Evolutionary conservation across 2,329 filamentous ascomycete genomes (phyloP).

Genomic region (Truncatella angustata): DNA sequence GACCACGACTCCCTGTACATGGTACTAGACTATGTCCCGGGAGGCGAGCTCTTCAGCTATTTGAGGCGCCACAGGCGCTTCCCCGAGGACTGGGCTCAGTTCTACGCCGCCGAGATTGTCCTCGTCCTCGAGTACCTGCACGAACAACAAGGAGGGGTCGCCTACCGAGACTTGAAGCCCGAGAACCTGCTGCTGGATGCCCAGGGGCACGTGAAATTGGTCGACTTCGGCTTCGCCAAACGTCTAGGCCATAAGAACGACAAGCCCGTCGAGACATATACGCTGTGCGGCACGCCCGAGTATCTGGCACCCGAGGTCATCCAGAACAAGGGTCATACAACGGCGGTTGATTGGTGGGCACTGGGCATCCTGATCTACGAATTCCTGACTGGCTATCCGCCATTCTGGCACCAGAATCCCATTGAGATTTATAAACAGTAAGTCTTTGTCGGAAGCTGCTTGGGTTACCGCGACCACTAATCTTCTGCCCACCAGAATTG

Average conservation of each 20-base stretch:
- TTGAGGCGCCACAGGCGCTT: slow-evolving; percentile 75
- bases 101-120: slow-evolving; percentile 83
- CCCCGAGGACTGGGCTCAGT: slow-evolving; percentile 73
- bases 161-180: slow-evolving; percentile 79
- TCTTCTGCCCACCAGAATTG: slow-evolving; percentile 55
- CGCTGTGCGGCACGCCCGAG: slow-evolving; percentile 79
- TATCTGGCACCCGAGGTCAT: slow-evolving; percentile 85
- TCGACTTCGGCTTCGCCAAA: slow-evolving; percentile 86
- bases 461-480: background rate
- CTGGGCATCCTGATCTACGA: slow-evolving; percentile 82
- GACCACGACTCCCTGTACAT: slow-evolving; percentile 78
- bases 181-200: slow-evolving; percentile 79
- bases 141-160: slow-evolving; percentile 73
- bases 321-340: slow-evolving; percentile 73
- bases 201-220: slow-evolving; percentile 76
- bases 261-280: slow-evolving; percentile 69
- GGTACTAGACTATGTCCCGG: slow-evolving; percentile 79
- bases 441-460: slow-evolving; percentile 25
- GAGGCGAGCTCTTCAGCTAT: slow-evolving; percentile 83
- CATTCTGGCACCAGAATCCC: slow-evolving; percentile 84
- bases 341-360: slow-evolving; percentile 85
- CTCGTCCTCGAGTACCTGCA: slow-evolving; percentile 79
- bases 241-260: slow-evolving; percentile 59
- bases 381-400: slow-evolving; percentile 80
- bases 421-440: slow-evolving; percentile 84